Conservation (phyloP, 495 filamentous ascomycete genomes). For the Penicillium lividum region DNA sequence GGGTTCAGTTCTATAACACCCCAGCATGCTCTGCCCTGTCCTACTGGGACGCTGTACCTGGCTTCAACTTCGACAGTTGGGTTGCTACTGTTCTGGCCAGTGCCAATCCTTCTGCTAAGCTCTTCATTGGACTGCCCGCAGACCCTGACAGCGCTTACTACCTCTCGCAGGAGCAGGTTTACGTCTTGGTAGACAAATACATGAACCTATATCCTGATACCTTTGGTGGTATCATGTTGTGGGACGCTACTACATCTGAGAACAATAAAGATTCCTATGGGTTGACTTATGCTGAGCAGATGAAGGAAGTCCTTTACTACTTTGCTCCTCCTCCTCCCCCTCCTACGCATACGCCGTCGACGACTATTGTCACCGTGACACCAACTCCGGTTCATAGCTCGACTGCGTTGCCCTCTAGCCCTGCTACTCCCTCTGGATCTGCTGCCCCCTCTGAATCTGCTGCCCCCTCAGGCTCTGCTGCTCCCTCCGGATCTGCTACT, state of each 20-base stretch:
- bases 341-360: conserved; percentile 17
- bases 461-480: conserved; percentile 14
- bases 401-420: conserved; percentile 18
- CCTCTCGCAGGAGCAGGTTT: conserved; percentile 49
- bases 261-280: conserved; percentile 48
- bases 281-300: conserved; percentile 37
- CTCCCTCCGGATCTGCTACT: conserved; percentile 13
- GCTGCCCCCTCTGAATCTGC: conserved; percentile 18
- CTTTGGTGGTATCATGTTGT: conserved; percentile 74
- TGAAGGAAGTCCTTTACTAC: conserved; percentile 44
- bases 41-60: conserved; percentile 41
- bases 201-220: conserved; percentile 46
- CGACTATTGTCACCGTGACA: conserved; percentile 19
- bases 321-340: conserved; percentile 30
- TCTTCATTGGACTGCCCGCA: conserved; percentile 65
- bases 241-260: conserved; percentile 62
- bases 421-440: conserved; percentile 17
- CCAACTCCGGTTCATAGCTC: conserved; percentile 23
- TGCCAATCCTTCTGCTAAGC: conserved; percentile 61
- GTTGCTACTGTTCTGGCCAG: conserved; percentile 58
- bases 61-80: conserved; percentile 68
- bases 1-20: conserved; percentile 71
- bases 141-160: conserved; percentile 44
- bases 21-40: conserved; percentile 54
- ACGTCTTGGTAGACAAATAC: conserved; percentile 50